phyloP scores from a whole-genome alignment of 2,329 filamentous ascomycete species.

The Diaporthe destruens region DNA sequence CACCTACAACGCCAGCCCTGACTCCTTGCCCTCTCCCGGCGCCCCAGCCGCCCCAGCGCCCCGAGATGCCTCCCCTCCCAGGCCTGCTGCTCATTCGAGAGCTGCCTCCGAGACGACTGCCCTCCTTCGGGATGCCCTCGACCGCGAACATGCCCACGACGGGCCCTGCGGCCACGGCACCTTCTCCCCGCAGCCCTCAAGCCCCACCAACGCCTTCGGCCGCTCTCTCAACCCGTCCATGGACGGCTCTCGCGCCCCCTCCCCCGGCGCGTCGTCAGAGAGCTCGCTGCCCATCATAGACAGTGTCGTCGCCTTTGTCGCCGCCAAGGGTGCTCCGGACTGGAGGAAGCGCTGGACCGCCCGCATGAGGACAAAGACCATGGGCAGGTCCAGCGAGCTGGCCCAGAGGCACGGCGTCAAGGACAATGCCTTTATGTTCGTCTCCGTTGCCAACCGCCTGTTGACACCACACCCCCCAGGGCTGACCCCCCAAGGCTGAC shows the following conservation, averaged over 20 bases:
- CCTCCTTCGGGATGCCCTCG: conserved; percentile 56
- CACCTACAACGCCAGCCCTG: conserved; percentile 51
- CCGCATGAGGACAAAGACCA: conserved; percentile 72
- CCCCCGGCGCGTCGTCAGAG: conserved; percentile 47
- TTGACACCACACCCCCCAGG: too few relatives aligned
- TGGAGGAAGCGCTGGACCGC: conserved; percentile 64
- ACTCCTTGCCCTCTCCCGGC: conserved; percentile 34
- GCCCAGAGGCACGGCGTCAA: conserved; percentile 80
- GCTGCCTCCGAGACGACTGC: conserved; percentile 63
- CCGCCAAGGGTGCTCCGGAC: conserved; percentile 53
- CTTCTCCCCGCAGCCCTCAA: conserved; percentile 76
- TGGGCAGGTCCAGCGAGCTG: conserved; percentile 78
- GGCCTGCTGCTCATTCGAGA: conserved; percentile 13
- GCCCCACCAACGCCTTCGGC: conserved; percentile 55
- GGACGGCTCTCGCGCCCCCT: conserved; percentile 52
- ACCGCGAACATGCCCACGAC: conserved; percentile 56
- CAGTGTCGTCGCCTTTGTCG: conserved; percentile 53
- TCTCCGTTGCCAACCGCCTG: not conserved
- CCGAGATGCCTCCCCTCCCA: conserved; percentile 27
- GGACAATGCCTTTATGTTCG: conserved; percentile 80
- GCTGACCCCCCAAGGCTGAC: conserved; percentile 41
- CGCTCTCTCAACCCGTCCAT: conserved; percentile 49
- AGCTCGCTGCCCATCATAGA: conserved; percentile 53
- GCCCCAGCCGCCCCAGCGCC: not conserved
- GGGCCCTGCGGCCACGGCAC: conserved; percentile 78